Conservation (phyloP, 768 basidiomycete genomes). For the Stropharia rugosoannulata region DNA sequence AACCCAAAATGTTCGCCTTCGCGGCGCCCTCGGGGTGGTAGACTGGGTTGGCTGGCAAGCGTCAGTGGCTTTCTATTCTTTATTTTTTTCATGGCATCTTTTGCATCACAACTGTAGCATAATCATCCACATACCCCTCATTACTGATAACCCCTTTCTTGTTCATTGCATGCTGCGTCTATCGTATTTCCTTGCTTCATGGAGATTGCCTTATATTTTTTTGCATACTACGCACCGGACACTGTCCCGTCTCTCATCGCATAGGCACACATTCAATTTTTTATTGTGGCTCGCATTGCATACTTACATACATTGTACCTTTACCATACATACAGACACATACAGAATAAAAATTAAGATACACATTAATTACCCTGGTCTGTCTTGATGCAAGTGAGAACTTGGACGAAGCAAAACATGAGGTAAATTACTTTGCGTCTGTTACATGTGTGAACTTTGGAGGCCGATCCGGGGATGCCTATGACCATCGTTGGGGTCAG, state of each 20-base stretch:
- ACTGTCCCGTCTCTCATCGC: constrained; percentile 1
- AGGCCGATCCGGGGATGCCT: constrained; percentile 1
- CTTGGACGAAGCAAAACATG: background rate
- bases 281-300: constrained; percentile 5
- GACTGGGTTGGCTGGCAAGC: constrained; percentile 20
- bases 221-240: constrained; percentile 18
- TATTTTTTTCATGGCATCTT: constrained; percentile 14
- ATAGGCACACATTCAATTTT: constrained; percentile 5
- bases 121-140: constrained; percentile 15
- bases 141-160: constrained; percentile 1
- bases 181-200: constrained; percentile 9
- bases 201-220: constrained; percentile 16
- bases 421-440: background rate
- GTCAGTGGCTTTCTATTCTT: constrained; percentile 16
- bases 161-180: constrained; percentile 5
- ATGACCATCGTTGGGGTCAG: background rate
- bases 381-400: background rate
- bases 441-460: background rate
- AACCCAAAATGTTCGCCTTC: constrained; percentile 64
- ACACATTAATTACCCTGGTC: background rate
- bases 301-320: constrained; percentile 11
- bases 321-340: constrained; percentile 12
- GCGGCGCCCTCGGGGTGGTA: constrained; percentile 65
- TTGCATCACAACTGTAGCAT: constrained; percentile 16
- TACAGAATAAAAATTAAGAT: constrained; percentile 4